Conservation (phyloP, 176 grass and related monocot genomes). For the Neostapfia colusana region DNA sequence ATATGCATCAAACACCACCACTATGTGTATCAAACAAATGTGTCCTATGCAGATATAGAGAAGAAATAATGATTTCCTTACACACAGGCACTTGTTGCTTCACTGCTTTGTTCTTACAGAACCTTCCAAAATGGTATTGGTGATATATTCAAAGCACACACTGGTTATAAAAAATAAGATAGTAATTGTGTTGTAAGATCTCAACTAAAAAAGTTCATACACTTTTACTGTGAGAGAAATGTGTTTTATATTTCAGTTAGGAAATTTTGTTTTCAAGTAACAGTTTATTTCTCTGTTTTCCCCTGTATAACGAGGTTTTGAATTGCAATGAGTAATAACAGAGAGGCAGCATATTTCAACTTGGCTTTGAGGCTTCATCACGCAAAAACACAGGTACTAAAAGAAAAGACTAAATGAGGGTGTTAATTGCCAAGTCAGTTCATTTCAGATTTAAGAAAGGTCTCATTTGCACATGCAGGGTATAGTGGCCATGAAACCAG, state of each 20-base stretch:
- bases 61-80: neutral
- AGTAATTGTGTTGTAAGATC: neutral
- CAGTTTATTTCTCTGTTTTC: neutral
- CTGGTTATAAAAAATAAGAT: neutral
- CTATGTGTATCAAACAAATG: neutral
- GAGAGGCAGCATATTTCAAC: neutral
- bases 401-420: neutral
- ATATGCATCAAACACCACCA: neutral
- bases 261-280: neutral
- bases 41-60: neutral
- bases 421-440: neutral
- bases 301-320: no score
- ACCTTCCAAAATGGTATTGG: neutral
- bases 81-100: neutral
- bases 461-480: neutral
- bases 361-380: neutral
- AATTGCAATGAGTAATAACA: no score
- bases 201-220: neutral
- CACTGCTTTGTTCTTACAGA: neutral
- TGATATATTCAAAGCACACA: neutral
- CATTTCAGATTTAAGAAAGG: neutral
- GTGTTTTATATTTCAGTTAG: constrained; percentile 8
- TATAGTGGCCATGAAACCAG: neutral
- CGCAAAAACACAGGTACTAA: neutral
- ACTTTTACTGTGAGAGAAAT: neutral